Conservation (phyloP, 495 filamentous ascomycete genomes). For the Penicillium paradoxum region DNA sequence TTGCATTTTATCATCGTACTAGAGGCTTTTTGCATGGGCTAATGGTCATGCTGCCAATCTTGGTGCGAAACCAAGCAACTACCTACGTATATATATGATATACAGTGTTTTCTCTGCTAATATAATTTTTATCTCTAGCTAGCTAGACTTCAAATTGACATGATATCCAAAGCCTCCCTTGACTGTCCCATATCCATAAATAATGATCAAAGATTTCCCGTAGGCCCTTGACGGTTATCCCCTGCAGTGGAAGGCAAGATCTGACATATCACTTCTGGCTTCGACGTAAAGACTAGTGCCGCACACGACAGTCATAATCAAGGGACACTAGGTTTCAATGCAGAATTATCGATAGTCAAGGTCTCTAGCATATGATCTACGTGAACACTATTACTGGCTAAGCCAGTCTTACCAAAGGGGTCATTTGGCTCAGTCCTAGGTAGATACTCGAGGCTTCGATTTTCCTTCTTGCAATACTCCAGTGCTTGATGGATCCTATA, state of each 20-base stretch:
- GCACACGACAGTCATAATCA: slow-evolving; percentile 1
- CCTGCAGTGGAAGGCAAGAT: background rate
- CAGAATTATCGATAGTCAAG: slow-evolving; percentile 3
- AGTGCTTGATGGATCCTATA: background rate
- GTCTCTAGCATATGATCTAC: slow-evolving; percentile 3
- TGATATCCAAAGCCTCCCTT: background rate
- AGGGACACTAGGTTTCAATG: background rate
- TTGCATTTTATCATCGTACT: background rate
- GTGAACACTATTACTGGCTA: background rate
- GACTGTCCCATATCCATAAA: background rate
- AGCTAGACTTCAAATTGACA: no score
- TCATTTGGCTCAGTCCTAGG: background rate
- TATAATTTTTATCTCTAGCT: no score
- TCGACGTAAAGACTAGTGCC: background rate
- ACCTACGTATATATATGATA: background rate
- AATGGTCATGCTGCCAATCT: background rate
- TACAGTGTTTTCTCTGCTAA: no score
- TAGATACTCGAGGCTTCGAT: background rate
- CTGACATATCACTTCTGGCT: slow-evolving; percentile 1
- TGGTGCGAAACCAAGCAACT: background rate
- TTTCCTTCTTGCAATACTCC: background rate
- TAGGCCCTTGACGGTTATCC: background rate
- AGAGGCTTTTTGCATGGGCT: background rate
- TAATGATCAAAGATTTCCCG: background rate
- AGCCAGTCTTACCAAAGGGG: background rate